Base-by-base conservation (phyloP, 177 flowering plant genomes). In the Vitis hybrid region DNA sequence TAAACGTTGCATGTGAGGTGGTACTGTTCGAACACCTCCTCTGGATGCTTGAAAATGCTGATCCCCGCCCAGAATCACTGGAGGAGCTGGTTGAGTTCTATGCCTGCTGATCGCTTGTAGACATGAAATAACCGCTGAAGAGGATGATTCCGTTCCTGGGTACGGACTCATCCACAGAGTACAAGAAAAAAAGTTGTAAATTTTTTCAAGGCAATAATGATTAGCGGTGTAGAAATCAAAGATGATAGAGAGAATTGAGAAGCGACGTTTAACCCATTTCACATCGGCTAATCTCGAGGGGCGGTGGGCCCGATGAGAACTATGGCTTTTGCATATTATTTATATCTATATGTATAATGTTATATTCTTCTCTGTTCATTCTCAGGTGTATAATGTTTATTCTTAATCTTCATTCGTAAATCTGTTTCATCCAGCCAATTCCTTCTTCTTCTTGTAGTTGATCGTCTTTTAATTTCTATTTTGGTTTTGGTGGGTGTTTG, bases 31-130 rank as follows among this genome's bases (percentile, higher is more conserved):
- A 89, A 69, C 94, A 89, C 75, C 65, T 89, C 73, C 84, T 89
- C 6, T 89, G 94, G 94, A 89, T 89, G 91, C 82, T 89, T 1
- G 84, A 89, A 60, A 86, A 88, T 74, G 88, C 89, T 6, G 91
- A 88, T 63, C 86, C 87, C 1, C 89, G 80, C 50, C 86, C 87
- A 4, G 93, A 85, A 56, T 87, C 89, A 5, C 46, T 84, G 46
- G 83, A 85, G 10, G 92, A 88, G 56, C 83, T 89, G 56, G 88
- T 80, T 63, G 82, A 86, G 35, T 87, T 87, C 82, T 89, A 89
- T 65, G 82, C 89, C 18, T 87, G 86, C 66, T 85, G 69, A 79
- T 8, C 11, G 32, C 12, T 56, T 12, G 14, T 24, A 6, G 10
- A 27, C 62, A 60, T 27, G 14, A 60, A 40, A 40, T 40, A 40